Base-by-base conservation (phyloP, 1,284 basidiomycete species). In the Cryptococcus sp. region DNA sequence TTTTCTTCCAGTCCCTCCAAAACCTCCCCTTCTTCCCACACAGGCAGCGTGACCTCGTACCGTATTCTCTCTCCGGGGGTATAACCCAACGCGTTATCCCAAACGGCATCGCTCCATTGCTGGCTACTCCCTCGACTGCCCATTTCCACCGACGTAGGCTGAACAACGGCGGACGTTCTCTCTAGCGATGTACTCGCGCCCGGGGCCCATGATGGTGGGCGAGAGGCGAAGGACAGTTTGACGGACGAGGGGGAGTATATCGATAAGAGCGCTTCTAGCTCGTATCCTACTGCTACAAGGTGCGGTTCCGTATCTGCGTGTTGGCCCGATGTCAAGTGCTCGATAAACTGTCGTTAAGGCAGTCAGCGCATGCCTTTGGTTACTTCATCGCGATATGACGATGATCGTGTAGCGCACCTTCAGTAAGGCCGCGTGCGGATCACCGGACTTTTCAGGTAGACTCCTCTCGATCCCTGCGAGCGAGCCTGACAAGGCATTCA, bases 231-330 rank as follows among this genome's bases (percentile, higher is more conserved):
- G 15, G 55, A 60, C 10, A 76, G 69, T 15, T 65, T 63, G 51
- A 92, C 80, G 7, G 86, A 80, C 27, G 83, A 79, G 16, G 88
- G 85, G 35, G 89, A 88, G 69, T 93, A 93, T 70, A 94, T 94
- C 16, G 90, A 89, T 67, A 86, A 85, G 6, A 94, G 81, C 17
- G 90, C 90, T 88, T 78, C 78, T 49, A 79, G 71, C 63, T 79
- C 78, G 60, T 72, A 68, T 0, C 73, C 75, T 23, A 72, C 69
- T 0, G 76, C 65, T 1, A 62, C 39, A 40, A 69, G 65, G 42
- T 70, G 58, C 0, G 73, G 62, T 16, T 73, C 66, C 1, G 57
- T 56, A 40, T 76, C 70, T 22, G 68, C 62, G 47, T 70, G 60
- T 2, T 69, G 66, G 5, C 66, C 46, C 16, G 63, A 60, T 1